A percentile compares a stretch with the other conserved stretches of the same genome.
phyloP scores from a whole-genome alignment of 495 filamentous ascomycete genomes.

The Penicillium manginii region DNA sequence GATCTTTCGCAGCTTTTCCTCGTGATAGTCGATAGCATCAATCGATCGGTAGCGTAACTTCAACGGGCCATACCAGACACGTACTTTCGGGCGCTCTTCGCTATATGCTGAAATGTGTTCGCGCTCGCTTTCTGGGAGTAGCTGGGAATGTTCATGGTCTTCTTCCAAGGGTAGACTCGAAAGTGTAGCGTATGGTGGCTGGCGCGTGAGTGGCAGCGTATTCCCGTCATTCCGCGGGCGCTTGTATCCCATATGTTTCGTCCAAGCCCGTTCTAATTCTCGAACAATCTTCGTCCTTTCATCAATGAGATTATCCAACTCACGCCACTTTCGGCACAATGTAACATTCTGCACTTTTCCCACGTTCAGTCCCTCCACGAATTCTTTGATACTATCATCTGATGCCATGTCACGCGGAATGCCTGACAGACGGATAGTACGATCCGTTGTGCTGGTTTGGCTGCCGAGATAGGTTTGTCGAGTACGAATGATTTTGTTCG shows the following conservation, averaged over 20 bases:
- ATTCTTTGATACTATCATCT: constrained; percentile 81
- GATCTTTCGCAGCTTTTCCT: constrained; percentile 78
- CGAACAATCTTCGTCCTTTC: constrained; percentile 65
- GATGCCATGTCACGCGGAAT: constrained; percentile 80
- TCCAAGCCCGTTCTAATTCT: constrained; percentile 85
- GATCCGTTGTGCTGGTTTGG: constrained; percentile 91
- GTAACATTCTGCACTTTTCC: constrained; percentile 93
- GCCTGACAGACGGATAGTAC: constrained; percentile 88
- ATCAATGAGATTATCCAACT: constrained; percentile 76
- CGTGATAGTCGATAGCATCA: constrained; percentile 93
- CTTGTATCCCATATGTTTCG: constrained; percentile 63
- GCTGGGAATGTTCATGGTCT: constrained; percentile 51
- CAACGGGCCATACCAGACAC: constrained; percentile 80
- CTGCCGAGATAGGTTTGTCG: constrained; percentile 91
- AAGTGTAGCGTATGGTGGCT: constrained; percentile 40
- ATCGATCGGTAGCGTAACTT: constrained; percentile 71
- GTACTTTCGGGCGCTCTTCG: constrained; percentile 65
- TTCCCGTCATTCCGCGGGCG: constrained; percentile 51
- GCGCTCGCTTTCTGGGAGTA: constrained; percentile 54
- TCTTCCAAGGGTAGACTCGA: constrained; percentile 38
- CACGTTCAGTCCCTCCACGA: constrained; percentile 85
- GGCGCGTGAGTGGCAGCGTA: constrained; percentile 53
- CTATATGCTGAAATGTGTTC: constrained; percentile 42
- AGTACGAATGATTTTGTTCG: constrained; percentile 77
- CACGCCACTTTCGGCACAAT: constrained; percentile 84